These are phyloP conservation scores for Hypoxylon lenormandii DNA, from an alignment of 495 filamentous ascomycete genomes.

Conservation along the genomic window DNA sequence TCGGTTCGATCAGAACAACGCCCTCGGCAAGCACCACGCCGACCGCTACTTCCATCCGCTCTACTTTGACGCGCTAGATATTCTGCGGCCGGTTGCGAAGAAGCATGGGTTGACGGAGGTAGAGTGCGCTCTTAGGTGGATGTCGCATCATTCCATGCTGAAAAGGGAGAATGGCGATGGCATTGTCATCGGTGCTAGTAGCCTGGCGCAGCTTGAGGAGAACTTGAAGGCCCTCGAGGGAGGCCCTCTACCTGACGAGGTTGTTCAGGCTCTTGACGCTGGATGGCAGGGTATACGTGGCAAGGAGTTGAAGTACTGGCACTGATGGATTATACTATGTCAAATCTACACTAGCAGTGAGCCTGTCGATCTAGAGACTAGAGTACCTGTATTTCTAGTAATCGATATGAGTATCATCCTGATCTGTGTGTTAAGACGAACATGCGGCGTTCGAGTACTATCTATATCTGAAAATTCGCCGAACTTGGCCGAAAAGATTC, in stretches of 20 bases:
- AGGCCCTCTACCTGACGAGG: slow-evolving; percentile 65
- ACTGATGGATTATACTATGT: background rate
- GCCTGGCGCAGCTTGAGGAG: slow-evolving; percentile 59
- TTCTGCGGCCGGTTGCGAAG: slow-evolving; percentile 58
- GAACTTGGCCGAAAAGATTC: background rate
- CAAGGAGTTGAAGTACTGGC: slow-evolving; percentile 12
- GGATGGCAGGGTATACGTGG: slow-evolving; percentile 61
- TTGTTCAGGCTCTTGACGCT: slow-evolving; percentile 66
- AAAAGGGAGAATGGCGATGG: slow-evolving; percentile 60
- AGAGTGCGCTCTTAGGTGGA: slow-evolving; percentile 64
- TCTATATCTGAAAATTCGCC: background rate
- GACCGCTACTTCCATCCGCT: slow-evolving; percentile 62
- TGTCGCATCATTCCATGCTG: slow-evolving; percentile 59
- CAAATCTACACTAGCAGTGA: background rate
- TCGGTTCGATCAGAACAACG: background rate
- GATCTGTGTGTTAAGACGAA: background rate
- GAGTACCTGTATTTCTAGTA: background rate
- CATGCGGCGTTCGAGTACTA: background rate
- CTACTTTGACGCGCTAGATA: slow-evolving; percentile 63
- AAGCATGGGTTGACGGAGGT: slow-evolving; percentile 59
- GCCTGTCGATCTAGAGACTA: background rate
- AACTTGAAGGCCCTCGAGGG: slow-evolving; percentile 67
- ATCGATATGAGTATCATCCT: background rate
- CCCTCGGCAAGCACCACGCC: slow-evolving; percentile 3
- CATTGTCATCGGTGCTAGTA: slow-evolving; percentile 67